Evolutionary conservation across 2,329 filamentous ascomycete species (phyloP), one percentile per base, ranked within the genome.

Genomic region (Cryphonectria radicalis): DNA sequence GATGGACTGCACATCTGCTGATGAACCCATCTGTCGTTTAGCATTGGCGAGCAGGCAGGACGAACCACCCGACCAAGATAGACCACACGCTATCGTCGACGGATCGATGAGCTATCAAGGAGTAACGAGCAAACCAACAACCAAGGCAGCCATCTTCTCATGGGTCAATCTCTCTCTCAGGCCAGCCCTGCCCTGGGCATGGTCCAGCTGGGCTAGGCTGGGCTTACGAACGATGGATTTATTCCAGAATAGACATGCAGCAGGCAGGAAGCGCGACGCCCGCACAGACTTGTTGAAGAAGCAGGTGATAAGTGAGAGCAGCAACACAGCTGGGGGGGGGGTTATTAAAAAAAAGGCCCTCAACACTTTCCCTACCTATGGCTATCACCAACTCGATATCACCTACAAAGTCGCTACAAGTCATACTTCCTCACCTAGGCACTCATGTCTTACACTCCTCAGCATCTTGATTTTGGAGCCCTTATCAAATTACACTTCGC

Each of bases 1-100:
- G 19, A 62, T 67, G 50, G 65, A 37, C 63, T 28, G 63, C 64
- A 66, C 62, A 68, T 59, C 55, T 73, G 63, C 66, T 73, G 69
- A 69, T 68, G 69, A 69, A 71, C 10, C 69, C 69, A 64, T 71
- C 66, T 55, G 62, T 59, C 53, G 64, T 57, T 50, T 62, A 62
- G 68, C n/a, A 55, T 43, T 19, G 42, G 55, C 65, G 50, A 70
- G 63, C 46, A 50, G 63, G 42, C 46, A 50, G 63, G 42, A 65
- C 42, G 35, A n/a, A 53, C 66, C n/a, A 32, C 55, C 37, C 22
- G 55, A 62, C 57, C 32, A 63, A 63, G 66, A 25, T 37, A 68
- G 66, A 50, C 66, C 53, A 42, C 10, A 50, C 28, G 25, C 37
- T 60, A 59, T 46, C 14, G 28, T 62, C n/a, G 64, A 50, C 28